Base-by-base conservation (phyloP, 2,329 filamentous ascomycete genomes). In the Colletotrichum lini region DNA sequence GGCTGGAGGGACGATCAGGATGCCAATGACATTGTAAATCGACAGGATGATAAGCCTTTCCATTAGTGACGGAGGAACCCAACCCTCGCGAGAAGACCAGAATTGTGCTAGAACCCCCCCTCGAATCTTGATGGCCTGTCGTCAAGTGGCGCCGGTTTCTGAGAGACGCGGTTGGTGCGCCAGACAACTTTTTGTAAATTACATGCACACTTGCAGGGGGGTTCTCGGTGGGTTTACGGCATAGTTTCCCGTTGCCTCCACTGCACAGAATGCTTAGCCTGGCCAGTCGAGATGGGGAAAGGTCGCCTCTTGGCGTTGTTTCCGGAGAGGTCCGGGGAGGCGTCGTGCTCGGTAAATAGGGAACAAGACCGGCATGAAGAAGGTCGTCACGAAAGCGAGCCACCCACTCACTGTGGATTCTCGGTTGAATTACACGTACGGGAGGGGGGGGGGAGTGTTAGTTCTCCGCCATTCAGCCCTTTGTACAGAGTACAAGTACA, bases 161-260 rank as follows among this genome's bases (percentile, higher is more conserved):
- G 64, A 44, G 67, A 38, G 23, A 35, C n/a, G 35, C 44, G 21
- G 56, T 56, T 70, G 49, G 49, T 61, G 54, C 63, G 63, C 67
- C 53, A 65, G 45, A 52, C 16, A 40, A 42, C 30, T 21, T n/a
- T 21, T n/a, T 47, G 44, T 53, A 59, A 38, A 38, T 53, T 35
- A 15, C 16, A 40, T 30, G 40, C 15, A 26, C 26, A 26, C 3
- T 44, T 9, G 40, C 30, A 44, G 16, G 50, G 16, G 50, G 52
- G 15, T 1, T 8, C 23, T 49, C 21, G 30, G 40, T 66, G 49
- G 54, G 52, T 49, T 50, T 56, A 47, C 54, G 62, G 67, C 67
- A 70, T 49, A 40, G 67, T 26, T 57, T 60, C 23, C 49, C 63
- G 49, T 40, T 35, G 23, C 30, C 35, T 67, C 63, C 56, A 67